phyloP scores from a whole-genome alignment of 1,284 basidiomycete species.

The Malassezia furfur region DNA sequence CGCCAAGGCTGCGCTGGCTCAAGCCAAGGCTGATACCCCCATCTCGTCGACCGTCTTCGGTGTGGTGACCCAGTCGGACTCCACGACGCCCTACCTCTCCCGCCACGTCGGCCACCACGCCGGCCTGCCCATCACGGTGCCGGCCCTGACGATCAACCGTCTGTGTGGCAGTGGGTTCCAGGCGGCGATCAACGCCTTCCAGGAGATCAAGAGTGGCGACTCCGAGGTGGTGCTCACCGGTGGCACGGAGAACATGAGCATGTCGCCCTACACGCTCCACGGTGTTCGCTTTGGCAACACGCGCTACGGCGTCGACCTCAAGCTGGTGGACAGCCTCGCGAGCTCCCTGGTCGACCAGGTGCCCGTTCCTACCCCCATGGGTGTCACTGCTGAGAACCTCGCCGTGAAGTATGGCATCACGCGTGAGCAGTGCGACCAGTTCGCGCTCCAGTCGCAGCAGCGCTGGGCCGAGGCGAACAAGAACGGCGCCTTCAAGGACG shows the following conservation, averaged over 20 bases:
- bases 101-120: constrained; percentile 83
- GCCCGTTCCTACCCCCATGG: constrained; percentile 53
- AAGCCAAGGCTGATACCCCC: constrained; percentile 49
- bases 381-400: constrained; percentile 72
- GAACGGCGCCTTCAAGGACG: constrained; percentile 50
- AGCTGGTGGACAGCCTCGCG: constrained; percentile 55
- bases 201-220: constrained; percentile 78
- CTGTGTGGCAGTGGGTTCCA: constrained; percentile 96
- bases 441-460: constrained; percentile 48
- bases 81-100: constrained; percentile 78
- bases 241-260: constrained; percentile 96
- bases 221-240: constrained; percentile 79
- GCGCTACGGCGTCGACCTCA: constrained; percentile 53
- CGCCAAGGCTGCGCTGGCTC: constrained; percentile 53
- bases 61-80: constrained; percentile 39
- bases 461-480: constrained; percentile 50
- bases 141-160: constrained; percentile 57
- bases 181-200: constrained; percentile 81
- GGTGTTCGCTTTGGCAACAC: constrained; percentile 48
- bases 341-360: constrained; percentile 54
- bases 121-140: constrained; percentile 56
- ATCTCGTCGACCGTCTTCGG: constrained; percentile 51
- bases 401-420: constrained; percentile 73
- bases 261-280: constrained; percentile 58
- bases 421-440: constrained; percentile 69